phyloP scores from a whole-genome alignment of 306 rosid species.

The Quercus parvula region DNA sequence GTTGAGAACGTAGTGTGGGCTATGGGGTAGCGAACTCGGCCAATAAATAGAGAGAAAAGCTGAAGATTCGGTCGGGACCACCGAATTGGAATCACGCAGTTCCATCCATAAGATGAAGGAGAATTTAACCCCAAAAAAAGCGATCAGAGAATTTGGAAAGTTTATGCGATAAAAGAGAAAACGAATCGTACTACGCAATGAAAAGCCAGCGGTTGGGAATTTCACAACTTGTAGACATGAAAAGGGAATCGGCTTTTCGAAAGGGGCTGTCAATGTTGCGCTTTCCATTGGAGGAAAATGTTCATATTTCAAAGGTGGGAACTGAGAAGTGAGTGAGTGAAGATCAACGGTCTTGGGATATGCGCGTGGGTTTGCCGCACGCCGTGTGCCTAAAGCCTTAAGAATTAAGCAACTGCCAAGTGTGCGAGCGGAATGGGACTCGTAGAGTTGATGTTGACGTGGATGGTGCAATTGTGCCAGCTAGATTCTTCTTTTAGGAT shows the following conservation, averaged over 20 bases:
- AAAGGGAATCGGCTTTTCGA: conserved; percentile 22
- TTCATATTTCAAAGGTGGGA: background rate
- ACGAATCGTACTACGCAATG: background rate
- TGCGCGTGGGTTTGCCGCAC: background rate
- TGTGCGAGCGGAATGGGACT: background rate
- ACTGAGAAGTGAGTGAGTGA: background rate
- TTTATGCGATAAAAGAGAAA: background rate
- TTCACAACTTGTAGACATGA: background rate
- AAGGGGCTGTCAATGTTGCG: background rate
- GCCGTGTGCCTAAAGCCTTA: background rate
- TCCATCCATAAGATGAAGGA: background rate
- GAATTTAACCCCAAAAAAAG: background rate
- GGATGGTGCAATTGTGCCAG: background rate
- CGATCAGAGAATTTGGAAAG: conserved; percentile 2
- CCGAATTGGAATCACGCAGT: conserved; percentile 19
- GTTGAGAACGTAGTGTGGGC: conserved; percentile 10
- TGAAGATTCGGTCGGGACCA: conserved; percentile 24
- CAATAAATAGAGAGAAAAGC: conserved; percentile 2
- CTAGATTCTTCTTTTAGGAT: background rate
- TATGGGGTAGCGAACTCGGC: background rate
- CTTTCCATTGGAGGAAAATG: background rate
- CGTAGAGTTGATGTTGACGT: background rate
- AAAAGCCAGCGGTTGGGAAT: background rate
- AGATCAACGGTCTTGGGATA: background rate
- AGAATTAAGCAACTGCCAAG: background rate